Base-by-base conservation (phyloP, 1,284 basidiomycete species). In the Gastroboletus turbinatus region DNA sequence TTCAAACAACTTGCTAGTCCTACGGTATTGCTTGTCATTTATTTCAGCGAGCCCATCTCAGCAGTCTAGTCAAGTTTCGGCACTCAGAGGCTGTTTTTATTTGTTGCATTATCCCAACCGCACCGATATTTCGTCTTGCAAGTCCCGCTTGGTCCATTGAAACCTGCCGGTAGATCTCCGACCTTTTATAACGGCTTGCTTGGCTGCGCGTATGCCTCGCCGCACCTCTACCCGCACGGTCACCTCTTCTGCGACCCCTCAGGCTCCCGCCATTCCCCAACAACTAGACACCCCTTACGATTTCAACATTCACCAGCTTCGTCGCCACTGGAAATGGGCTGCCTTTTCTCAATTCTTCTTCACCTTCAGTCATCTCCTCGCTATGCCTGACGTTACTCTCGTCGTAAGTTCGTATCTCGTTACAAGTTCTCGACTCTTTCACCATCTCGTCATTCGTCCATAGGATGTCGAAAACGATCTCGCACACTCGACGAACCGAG, bases 261-360 rank as follows among this genome's bases (percentile, higher is more conserved):
- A 59, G 55, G 61, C 62, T 29, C 56, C 49, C 59, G 45, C 62
- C 61, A 49, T 61, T 40, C 47, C 39, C 63, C 57, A 67, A 58
- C 64, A 65, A 52, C 45, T 64, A 64, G 70, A 59, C 55, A 67
- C 63, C 61, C 65, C 63, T 71, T 75, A 73, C 53, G 75, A 76
- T 60, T 63, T 73, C 56, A 75, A 78, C 59, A 74, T 82, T 58
- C 70, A 81, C 60, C 63, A 70, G 36, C 68, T 76, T 42, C 80
- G 89, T 55, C 82, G 76, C 49, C 79, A 89, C 55, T 91, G 90
- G 89, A 90, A 88, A 77, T 92, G 90, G 90, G 90, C 90, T 13
- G 86, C 85, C 25, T 86, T 91, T 69, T 81, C 82, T 71, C 89
- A 92, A 69, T 91, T 92, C 78, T 87, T 89, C 76, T 85, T 79